These are phyloP conservation scores for Micractinium sp. DNA, from an alignment of 139 green algal genomes.

Conservation along the genomic window DNA sequence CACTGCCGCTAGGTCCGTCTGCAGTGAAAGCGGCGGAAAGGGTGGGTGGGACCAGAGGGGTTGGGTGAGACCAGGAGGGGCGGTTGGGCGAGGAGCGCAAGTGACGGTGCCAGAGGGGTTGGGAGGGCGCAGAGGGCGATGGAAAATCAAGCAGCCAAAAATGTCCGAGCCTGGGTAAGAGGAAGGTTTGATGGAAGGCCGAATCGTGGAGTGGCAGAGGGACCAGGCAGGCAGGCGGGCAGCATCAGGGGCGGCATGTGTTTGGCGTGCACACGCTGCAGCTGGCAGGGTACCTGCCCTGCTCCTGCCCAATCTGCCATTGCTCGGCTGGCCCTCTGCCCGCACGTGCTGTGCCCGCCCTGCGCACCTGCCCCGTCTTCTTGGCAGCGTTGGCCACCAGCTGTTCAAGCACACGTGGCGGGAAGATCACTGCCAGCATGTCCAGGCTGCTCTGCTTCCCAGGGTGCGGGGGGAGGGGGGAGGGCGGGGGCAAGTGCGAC, in stretches of 20 bases:
- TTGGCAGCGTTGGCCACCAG: slow-evolving; percentile 34
- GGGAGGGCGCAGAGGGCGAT: no score
- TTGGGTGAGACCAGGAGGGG: background rate
- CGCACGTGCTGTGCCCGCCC: background rate
- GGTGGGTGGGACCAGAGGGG: no score
- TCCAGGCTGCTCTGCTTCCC: slow-evolving; percentile 26
- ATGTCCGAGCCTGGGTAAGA: no score
- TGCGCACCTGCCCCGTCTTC: slow-evolving; percentile 1
- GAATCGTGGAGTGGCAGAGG: background rate
- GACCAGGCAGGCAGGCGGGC: background rate
- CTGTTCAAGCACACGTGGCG: slow-evolving; percentile 27
- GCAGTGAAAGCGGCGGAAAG: background rate
- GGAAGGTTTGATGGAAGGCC: no score
- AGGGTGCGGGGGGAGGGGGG: background rate
- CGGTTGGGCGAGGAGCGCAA: no score
- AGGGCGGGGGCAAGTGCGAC: no score
- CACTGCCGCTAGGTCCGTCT: background rate
- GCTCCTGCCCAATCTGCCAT: background rate
- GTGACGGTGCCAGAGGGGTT: no score
- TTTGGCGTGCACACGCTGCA: background rate
- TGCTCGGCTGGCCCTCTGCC: no score
- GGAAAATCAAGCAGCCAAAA: no score
- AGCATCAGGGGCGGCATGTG: background rate
- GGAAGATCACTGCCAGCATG: slow-evolving; percentile 36
- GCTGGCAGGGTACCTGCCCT: no score